Percentiles rank a stretch among this genome's conserved stretches.
phyloP scores from a whole-genome alignment of 176 grass and related monocot species.

The Rhynchospora breviuscula region DNA sequence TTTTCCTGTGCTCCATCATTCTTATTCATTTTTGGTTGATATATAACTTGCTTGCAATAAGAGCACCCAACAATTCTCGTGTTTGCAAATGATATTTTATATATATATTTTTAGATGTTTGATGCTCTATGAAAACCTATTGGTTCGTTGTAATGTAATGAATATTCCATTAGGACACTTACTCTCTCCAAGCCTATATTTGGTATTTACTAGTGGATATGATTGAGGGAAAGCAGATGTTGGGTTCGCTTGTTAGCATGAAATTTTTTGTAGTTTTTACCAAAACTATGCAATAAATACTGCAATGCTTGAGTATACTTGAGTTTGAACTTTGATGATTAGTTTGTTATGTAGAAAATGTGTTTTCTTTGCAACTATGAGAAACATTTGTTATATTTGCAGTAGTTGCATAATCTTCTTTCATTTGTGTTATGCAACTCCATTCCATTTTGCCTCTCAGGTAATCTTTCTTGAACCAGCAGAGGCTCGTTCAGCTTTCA shows the following conservation, averaged over 20 bases:
- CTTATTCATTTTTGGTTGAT: slow-evolving; percentile 1
- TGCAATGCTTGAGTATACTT: neutral
- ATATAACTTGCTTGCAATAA: neutral
- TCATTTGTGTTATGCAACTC: slow-evolving; percentile 11
- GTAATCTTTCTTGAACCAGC: slow-evolving; percentile 82
- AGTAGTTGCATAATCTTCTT: slow-evolving; percentile 6
- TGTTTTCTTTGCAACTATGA: neutral
- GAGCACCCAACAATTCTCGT: neutral
- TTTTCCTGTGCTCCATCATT: slow-evolving; percentile 22
- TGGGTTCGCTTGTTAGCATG: neutral
- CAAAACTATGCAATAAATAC: neutral
- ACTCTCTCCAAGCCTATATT: neutral
- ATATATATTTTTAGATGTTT: slow-evolving; percentile 10
- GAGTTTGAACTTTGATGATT: neutral
- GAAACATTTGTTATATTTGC: neutral
- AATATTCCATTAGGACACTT: neutral
- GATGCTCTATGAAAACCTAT: neutral
- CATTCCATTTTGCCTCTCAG: slow-evolving; percentile 37
- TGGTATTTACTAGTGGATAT: neutral
- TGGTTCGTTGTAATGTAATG: neutral
- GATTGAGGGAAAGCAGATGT: neutral
- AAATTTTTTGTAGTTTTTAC: neutral
- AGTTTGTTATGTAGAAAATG: neutral
- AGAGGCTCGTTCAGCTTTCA: slow-evolving; percentile 76
- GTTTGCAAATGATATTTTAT: neutral